phyloP scores from a whole-genome alignment of 768 basidiomycete genomes.

The Rossbeevera mucosa region DNA sequence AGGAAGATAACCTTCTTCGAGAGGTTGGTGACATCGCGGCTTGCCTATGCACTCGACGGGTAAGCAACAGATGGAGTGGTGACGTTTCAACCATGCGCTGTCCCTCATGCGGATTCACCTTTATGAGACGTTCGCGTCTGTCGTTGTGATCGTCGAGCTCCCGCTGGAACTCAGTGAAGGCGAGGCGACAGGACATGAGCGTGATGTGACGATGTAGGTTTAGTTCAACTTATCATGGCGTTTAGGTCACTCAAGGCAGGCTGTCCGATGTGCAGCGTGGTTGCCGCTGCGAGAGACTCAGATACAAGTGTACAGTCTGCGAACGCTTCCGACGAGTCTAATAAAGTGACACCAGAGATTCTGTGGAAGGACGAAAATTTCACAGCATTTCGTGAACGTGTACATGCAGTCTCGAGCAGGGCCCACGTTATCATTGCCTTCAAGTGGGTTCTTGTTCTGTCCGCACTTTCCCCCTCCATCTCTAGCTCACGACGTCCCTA shows the following conservation, averaged over 20 bases:
- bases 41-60: slow-evolving; percentile 43
- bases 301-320: slow-evolving; percentile 14
- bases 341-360: slow-evolving; percentile 46
- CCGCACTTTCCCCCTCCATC: slow-evolving; percentile 4
- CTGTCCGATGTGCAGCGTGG: slow-evolving; percentile 75
- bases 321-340: slow-evolving; percentile 34
- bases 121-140: slow-evolving; percentile 84
- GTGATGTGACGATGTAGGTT: slow-evolving; percentile 1
- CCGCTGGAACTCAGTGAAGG: slow-evolving; percentile 61
- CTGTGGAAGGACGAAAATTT: slow-evolving; percentile 65
- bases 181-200: slow-evolving; percentile 11
- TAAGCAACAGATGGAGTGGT: not conserved
- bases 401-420: slow-evolving; percentile 42
- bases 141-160: slow-evolving; percentile 84
- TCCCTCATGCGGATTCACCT: slow-evolving; percentile 44
- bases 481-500: slow-evolving; percentile 4
- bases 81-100: slow-evolving; percentile 2
- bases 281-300: slow-evolving; percentile 41
- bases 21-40: slow-evolving; percentile 83
- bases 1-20: slow-evolving; percentile 95
- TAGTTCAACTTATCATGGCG: slow-evolving; percentile 32
- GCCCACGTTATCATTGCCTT: slow-evolving; percentile 71
- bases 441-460: slow-evolving; percentile 48
- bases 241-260: slow-evolving; percentile 58
- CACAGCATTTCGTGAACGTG: not conserved